Evolutionary conservation across 352 stramenopile genomes (phyloP), one percentile per base, ranked within the genome.

Genomic region (Pythium insidiosum): DNA sequence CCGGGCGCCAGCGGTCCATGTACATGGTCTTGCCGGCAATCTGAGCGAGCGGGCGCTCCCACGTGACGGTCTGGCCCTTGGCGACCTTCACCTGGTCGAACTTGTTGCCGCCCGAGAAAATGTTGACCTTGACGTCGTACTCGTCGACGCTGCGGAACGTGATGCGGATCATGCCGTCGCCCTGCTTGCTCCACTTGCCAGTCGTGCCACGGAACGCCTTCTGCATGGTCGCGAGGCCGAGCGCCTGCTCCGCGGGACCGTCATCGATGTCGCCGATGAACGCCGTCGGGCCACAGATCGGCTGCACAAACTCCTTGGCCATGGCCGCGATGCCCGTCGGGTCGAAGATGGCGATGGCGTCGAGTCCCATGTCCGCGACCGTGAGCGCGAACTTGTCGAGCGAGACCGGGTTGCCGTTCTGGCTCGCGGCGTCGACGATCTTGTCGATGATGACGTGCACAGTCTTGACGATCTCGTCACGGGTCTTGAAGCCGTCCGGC

Each of bases 261-360:
- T 77, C 68, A 25, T 85, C 73, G 34, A 85, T 72, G 35, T 81
- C 59, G 11, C 70, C 64, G 5, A 81, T 50, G 28, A 77, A 69
- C 12, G 64, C 54, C 5, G 73, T 82, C 1, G 69, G 73, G 1
- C 73, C 69, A 40, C 73, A 85, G 30, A 85, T 66, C 10, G 57
- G 66, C 56, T 85, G 67, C 6, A 83, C 59, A 47, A 70, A 81
- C 45, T 79, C 66, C 26, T 60, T 68, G 3, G 47, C 58, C 52
- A 74, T 53, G 12, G 30, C 61, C 2, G 66, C 70, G 23, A 85
- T 60, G 4, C 70, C 70, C 0, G 60, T 73, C 0, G 70, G 70
- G 29, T 83, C 73, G 9, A 79, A 57, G n/a, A 63, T 61, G 20
- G 73, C 64, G 15, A 69, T 61, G 2, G 54, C 56, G 3, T 56